Base-by-base conservation (phyloP, 1,284 basidiomycete genomes). In the Microbotryum lychnidis-dioicae region DNA sequence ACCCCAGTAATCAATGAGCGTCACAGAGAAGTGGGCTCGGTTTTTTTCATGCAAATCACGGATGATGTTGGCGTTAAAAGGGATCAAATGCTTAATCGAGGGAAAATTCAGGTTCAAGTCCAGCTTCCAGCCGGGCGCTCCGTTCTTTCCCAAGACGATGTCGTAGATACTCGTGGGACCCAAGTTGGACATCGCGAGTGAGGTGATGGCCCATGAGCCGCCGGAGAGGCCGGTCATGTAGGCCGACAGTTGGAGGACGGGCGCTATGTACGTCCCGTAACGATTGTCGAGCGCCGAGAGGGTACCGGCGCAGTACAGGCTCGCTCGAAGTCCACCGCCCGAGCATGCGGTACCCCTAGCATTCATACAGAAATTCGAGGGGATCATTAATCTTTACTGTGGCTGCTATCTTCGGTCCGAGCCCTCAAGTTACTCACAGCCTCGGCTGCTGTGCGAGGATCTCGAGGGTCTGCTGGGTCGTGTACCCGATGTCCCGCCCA, bases 151-250 rank as follows among this genome's bases (percentile, higher is more conserved):
- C 14, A 66, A 51, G 1, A 72, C 71, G 44, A 72, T 49, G 1
- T 66, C 58, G 47, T 65, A 65, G 49, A 66, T 62, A 42, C 14
- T 42, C 37, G 37, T 42, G 8, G 52, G 29, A 23, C 58, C 51
- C 51, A 70, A 48, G 57, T 70, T 61, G 52, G 65, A 61, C 14
- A 66, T 60, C 14, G 61, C 46, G n/a, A 66, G 16, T 2, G 61
- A 63, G 10, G 62, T 56, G n/a, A 69, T 59, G 33, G 61, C 56
- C 67, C 69, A 70, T 0, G 62, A 63, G 6, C 67, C 69, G 81
- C 85, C 85, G 59, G 84, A 85, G 0, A 86, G 76, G 1, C 80
- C 84, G 4, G 80, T 71, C 21, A 85, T 72, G 73, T 87, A 87
- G 2, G 82, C 81, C 8, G 82, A 73, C 27, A 85, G 81, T 70